phyloP scores from a whole-genome alignment of 371 early-diverging fungal genomes.

The Apophysomyces sp. region DNA sequence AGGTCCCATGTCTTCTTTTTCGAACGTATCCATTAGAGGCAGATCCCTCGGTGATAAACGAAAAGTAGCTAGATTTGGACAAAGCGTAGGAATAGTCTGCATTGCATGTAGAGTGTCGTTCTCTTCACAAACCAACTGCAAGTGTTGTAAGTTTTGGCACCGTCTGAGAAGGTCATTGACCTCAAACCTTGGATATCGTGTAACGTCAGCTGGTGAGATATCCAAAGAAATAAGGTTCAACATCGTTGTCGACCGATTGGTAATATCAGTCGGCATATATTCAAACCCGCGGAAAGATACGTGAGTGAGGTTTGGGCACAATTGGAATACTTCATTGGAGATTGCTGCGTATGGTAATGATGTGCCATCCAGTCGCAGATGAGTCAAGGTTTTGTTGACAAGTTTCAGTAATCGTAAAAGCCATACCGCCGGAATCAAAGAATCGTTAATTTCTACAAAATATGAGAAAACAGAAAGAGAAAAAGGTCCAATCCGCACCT shows the following conservation, averaged over 20 bases:
- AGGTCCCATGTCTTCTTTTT: not conserved
- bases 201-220: not conserved
- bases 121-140: not conserved
- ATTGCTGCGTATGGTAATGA: not conserved
- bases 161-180: not conserved
- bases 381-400: constrained; percentile 20
- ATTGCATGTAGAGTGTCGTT: not conserved
- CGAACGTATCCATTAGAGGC: constrained; percentile 1
- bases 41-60: constrained; percentile 8
- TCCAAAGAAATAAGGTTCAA: not conserved
- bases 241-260: not conserved
- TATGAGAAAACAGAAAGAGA: not conserved
- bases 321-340: constrained; percentile 7
- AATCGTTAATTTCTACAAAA: constrained; percentile 18
- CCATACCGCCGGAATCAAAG: constrained; percentile 6
- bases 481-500: constrained; percentile 17
- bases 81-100: not conserved
- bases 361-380: constrained; percentile 16
- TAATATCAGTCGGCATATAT: constrained; percentile 1
- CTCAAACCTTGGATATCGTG: not conserved
- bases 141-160: constrained; percentile 6
- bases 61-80: constrained; percentile 4
- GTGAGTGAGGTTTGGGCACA: constrained; percentile 14
- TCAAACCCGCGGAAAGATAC: constrained; percentile 13
- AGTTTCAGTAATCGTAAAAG: constrained; percentile 20